Evolutionary conservation across 768 basidiomycete genomes (phyloP).

Genomic region (Boletus vinaceobasis): DNA sequence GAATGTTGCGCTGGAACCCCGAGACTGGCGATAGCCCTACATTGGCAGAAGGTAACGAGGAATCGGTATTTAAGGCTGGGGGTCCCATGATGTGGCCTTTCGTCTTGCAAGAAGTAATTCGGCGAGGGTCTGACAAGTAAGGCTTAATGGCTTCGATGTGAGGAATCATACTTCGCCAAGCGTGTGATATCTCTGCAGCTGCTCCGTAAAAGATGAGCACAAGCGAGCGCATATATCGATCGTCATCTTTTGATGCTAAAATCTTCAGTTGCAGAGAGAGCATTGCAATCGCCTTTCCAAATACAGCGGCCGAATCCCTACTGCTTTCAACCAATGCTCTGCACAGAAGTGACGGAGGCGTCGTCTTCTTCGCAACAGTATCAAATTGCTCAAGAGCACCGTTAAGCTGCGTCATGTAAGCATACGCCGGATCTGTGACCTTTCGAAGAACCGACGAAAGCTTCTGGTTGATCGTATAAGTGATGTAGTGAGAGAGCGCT

Average conservation of each 20-base stretch:
- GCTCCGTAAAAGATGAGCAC: conserved; percentile 86
- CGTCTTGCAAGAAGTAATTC: conserved; percentile 33
- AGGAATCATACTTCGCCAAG: conserved; percentile 78
- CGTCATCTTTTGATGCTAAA: conserved; percentile 70
- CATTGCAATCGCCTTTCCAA: conserved; percentile 85
- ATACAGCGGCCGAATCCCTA: conserved; percentile 76
- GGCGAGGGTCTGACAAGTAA: conserved; percentile 48
- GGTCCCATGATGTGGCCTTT: conserved; percentile 23
- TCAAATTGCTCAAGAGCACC: conserved; percentile 91
- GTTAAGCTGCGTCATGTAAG: conserved; percentile 80
- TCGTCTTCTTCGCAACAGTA: conserved; percentile 60
- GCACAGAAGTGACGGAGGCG: conserved; percentile 71
- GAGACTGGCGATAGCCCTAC: conserved; percentile 24
- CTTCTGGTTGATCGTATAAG: conserved; percentile 79
- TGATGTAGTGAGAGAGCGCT: conserved; percentile 81
- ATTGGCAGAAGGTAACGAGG: conserved; percentile 28
- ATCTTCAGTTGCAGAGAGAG: conserved; percentile 77
- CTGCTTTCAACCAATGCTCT: conserved; percentile 79
- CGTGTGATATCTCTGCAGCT: conserved; percentile 78
- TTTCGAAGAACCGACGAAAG: conserved; percentile 76
- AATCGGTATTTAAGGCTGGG: conserved; percentile 23
- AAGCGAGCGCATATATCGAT: conserved; percentile 85
- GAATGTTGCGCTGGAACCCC: conserved; percentile 21
- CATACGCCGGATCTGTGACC: conserved; percentile 81
- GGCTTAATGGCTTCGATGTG: conserved; percentile 69